phyloP scores from a whole-genome alignment of 495 filamentous ascomycete genomes.

The Daldinia vernicosa region DNA sequence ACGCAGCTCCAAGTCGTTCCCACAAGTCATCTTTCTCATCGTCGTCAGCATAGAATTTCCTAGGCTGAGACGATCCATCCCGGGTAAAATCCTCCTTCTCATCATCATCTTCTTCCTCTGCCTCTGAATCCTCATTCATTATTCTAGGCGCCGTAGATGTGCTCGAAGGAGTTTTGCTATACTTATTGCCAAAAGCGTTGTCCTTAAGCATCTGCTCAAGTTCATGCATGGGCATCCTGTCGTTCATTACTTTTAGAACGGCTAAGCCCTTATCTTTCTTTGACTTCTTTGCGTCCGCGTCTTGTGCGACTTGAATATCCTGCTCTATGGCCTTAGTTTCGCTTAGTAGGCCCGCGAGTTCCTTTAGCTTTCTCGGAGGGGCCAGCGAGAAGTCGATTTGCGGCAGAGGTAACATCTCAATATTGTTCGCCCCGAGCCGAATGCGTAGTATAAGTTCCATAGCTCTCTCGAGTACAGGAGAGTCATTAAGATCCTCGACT shows the following conservation, averaged over 20 bases:
- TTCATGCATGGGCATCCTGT: not conserved
- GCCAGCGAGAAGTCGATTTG: constrained; percentile 33
- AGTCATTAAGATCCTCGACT: constrained; percentile 24
- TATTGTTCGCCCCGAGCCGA: constrained; percentile 29
- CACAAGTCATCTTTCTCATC: not conserved
- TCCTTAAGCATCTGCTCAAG: not conserved
- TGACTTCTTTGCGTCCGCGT: not conserved
- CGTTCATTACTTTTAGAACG: not conserved
- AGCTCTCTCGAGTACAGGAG: constrained; percentile 39
- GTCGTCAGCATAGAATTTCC: not conserved
- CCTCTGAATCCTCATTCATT: not conserved
- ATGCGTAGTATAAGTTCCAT: constrained; percentile 43
- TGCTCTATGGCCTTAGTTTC: not conserved
- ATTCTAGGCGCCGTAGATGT: not conserved
- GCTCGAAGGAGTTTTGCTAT: not conserved
- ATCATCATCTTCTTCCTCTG: not conserved
- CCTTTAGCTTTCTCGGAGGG: not conserved
- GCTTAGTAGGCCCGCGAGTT: constrained; percentile 15
- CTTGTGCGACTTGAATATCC: constrained; percentile 8
- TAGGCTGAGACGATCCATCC: not conserved
- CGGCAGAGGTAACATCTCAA: constrained; percentile 40
- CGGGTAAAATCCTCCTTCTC: not conserved
- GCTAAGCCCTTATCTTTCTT: not conserved
- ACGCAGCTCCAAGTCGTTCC: not conserved
- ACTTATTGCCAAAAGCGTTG: not conserved